Conservation (phyloP, 139 green algal species). For the Tetradesmus obliquus region DNA sequence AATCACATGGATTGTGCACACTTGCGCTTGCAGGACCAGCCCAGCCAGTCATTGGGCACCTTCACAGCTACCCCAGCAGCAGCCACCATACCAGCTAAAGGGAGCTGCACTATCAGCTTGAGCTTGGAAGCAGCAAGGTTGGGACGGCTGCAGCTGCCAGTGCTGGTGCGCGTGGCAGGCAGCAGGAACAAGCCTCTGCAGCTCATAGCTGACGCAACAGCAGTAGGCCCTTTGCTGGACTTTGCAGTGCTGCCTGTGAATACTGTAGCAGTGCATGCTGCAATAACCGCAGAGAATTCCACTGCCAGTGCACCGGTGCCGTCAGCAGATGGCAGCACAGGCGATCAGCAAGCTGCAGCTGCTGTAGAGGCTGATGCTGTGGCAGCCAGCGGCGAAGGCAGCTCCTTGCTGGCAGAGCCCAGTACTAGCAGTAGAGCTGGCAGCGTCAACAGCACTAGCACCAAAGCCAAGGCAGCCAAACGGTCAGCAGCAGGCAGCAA, state of each 20-base stretch:
- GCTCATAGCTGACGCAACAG: constrained; percentile 70
- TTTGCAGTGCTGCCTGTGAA: constrained; percentile 52
- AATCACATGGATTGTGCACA: not conserved
- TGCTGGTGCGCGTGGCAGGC: constrained; percentile 68
- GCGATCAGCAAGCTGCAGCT: not conserved
- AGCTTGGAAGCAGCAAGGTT: constrained; percentile 69
- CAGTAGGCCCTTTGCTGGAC: constrained; percentile 71
- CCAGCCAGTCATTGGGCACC: constrained; percentile 65
- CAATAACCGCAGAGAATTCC: not conserved
- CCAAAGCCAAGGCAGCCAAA: not conserved
- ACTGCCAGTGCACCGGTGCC: not conserved
- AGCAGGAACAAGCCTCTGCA: constrained; percentile 69
- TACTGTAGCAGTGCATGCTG: not conserved
- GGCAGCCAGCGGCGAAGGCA: not conserved
- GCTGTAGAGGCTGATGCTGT: not conserved
- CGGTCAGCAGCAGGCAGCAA: not conserved
- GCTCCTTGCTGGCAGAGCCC: not conserved
- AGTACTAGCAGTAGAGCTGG: not conserved
- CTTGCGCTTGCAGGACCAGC: constrained; percentile 62
- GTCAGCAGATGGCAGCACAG: not conserved
- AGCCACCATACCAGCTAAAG: constrained; percentile 69
- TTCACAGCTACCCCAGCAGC: constrained; percentile 62
- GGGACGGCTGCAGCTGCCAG: constrained; percentile 79
- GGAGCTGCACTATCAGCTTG: constrained; percentile 63
- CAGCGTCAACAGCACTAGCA: not conserved